Evolutionary conservation across 352 stramenopile species (phyloP).

Genomic region (Phytopythium oedochilum): DNA sequence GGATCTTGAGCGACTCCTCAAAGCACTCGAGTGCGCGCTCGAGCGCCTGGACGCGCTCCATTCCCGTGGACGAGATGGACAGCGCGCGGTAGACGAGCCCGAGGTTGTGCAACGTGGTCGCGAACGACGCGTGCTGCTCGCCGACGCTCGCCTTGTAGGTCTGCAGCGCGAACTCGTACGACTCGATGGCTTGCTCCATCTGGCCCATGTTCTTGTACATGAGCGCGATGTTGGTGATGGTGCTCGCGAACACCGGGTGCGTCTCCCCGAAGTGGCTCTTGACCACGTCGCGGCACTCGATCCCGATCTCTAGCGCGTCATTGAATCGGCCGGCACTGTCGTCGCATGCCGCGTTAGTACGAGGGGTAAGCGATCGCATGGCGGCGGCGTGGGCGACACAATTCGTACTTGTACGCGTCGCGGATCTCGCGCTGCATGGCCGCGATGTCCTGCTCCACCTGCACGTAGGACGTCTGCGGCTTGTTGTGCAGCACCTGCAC

Average conservation of each 20-base stretch:
- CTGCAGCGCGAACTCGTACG: slow-evolving; percentile 77
- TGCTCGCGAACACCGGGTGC: slow-evolving; percentile 80
- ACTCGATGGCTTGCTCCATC: slow-evolving; percentile 67
- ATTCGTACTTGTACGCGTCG: slow-evolving; percentile 75
- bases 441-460: slow-evolving; percentile 78
- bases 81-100: slow-evolving; percentile 68
- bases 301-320: slow-evolving; percentile 50
- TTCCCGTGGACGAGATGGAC: slow-evolving; percentile 46
- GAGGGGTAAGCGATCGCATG: too few relatives aligned
- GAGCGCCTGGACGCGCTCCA: slow-evolving; percentile 62
- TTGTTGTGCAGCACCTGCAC: slow-evolving; percentile 69
- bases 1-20: slow-evolving; percentile 75
- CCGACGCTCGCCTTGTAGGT: slow-evolving; percentile 80
- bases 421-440: slow-evolving; percentile 79
- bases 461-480: slow-evolving; percentile 41
- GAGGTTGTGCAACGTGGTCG: slow-evolving; percentile 81
- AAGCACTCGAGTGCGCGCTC: slow-evolving; percentile 76
- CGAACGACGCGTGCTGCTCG: slow-evolving; percentile 79
- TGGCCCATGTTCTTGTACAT: slow-evolving; percentile 87
- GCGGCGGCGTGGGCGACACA: too few relatives aligned
- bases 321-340: slow-evolving; percentile 61
- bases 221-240: slow-evolving; percentile 83
- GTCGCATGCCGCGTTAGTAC: too few relatives aligned
- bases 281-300: slow-evolving; percentile 69
- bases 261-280: slow-evolving; percentile 71